These are phyloP conservation scores for Postia placenta DNA, from an alignment of 768 basidiomycete species.

Conservation along the genomic window DNA sequence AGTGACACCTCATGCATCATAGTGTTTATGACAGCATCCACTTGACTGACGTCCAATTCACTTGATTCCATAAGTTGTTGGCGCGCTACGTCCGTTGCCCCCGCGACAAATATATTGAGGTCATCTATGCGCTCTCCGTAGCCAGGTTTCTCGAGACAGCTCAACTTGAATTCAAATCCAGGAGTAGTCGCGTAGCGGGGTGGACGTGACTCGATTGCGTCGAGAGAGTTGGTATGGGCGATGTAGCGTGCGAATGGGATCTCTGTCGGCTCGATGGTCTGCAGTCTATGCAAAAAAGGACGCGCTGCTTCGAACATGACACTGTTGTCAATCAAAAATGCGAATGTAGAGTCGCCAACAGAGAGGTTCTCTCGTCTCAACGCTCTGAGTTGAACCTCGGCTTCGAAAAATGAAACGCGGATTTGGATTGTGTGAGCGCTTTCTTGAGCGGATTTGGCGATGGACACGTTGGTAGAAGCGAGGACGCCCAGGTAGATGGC, in stretches of 20 bases:
- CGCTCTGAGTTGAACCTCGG: slow-evolving; percentile 42
- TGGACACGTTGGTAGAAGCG: slow-evolving; percentile 35
- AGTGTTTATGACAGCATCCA: slow-evolving; percentile 58
- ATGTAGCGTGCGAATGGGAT: slow-evolving; percentile 53
- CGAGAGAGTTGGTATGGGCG: slow-evolving; percentile 31
- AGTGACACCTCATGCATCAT: slow-evolving; percentile 55
- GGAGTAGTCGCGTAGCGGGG: slow-evolving; percentile 52
- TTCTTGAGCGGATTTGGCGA: slow-evolving; percentile 36
- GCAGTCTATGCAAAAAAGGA: slow-evolving; percentile 60
- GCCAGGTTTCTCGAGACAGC: slow-evolving; percentile 31
- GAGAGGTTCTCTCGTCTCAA: slow-evolving; percentile 27
- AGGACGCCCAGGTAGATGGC: slow-evolving; percentile 44
- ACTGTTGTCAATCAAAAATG: slow-evolving; percentile 51
- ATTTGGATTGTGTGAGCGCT: slow-evolving; percentile 32
- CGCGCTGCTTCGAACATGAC: slow-evolving; percentile 64
- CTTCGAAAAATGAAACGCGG: slow-evolving; percentile 59
- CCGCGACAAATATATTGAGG: slow-evolving; percentile 25
- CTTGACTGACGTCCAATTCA: slow-evolving; percentile 62
- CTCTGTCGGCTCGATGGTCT: slow-evolving; percentile 42
- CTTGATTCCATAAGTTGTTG: slow-evolving; percentile 37
- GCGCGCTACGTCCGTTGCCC: slow-evolving; percentile 36
- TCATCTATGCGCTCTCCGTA: slow-evolving; percentile 34
- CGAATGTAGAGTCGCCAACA: slow-evolving; percentile 6
- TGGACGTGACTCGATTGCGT: slow-evolving; percentile 32
- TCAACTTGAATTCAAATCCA: slow-evolving; percentile 49